Evolutionary conservation across 129 eudicot species (phyloP).

Genomic region (Smallanthus sonchifolius): DNA sequence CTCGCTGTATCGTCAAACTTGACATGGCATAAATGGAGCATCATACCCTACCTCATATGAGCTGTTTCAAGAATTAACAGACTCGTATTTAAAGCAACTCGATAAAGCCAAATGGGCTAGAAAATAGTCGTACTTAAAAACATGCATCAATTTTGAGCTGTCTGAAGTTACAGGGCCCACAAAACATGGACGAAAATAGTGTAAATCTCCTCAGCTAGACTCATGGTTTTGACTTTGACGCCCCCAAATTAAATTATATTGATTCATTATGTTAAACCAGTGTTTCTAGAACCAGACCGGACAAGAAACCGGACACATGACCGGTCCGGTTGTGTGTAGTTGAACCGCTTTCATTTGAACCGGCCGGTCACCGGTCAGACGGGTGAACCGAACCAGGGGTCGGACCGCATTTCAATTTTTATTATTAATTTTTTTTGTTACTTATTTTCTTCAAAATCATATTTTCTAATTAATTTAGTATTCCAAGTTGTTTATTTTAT

Average conservation of each 20-base stretch:
- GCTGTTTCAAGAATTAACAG: not conserved
- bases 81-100: not conserved
- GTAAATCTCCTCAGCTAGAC: not conserved
- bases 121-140: not conserved
- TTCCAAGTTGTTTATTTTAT: too few species aligned
- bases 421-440: too few species aligned
- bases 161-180: not conserved
- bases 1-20: not conserved
- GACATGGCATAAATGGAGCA: not conserved
- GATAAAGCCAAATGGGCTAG: not conserved
- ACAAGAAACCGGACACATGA: too few species aligned
- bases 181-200: not conserved
- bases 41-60: not conserved
- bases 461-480: too few species aligned
- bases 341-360: too few species aligned
- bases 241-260: too few species aligned
- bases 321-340: too few species aligned
- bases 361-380: too few species aligned
- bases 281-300: too few species aligned
- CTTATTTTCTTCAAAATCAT: too few species aligned
- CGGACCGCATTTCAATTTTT: too few species aligned
- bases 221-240: not conserved
- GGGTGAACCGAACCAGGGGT: too few species aligned
- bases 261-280: not conserved
- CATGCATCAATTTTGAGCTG: not conserved